Percentiles rank a stretch among this genome's conserved stretches.
Evolutionary conservation across 1,284 basidiomycete species (phyloP).

Genomic region (Quambalaria eucalypti): DNA sequence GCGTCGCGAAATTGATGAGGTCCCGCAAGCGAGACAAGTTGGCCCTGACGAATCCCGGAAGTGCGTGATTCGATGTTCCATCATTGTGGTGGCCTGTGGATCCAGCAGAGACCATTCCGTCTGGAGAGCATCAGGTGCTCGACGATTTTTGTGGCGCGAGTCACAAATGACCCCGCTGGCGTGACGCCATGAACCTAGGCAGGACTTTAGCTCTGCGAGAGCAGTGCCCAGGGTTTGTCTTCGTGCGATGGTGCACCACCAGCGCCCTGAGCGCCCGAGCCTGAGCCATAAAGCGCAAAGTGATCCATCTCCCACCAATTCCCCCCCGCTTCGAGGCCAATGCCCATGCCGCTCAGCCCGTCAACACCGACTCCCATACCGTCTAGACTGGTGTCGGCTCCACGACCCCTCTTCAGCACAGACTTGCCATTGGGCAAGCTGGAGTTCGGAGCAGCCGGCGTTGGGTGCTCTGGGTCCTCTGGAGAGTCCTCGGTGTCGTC

Average conservation of each 20-base stretch:
- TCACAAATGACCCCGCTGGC: no score
- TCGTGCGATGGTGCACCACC: neutral
- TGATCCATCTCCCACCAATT: constrained; percentile 30
- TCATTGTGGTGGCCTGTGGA: no score
- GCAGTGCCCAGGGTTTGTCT: neutral
- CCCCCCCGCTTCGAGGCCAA: constrained; percentile 16
- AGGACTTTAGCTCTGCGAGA: neutral
- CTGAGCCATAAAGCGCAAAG: constrained; percentile 8
- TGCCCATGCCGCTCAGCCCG: constrained; percentile 21
- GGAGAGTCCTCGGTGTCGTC: constrained; percentile 26
- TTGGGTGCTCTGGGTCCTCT: constrained; percentile 13
- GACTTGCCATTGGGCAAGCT: constrained; percentile 2
- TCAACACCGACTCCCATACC: constrained; percentile 20
- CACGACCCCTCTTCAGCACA: constrained; percentile 9
- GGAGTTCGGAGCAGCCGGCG: constrained; percentile 1
- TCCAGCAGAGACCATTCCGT: no score
- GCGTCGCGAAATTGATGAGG: no score
- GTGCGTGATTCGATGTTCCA: no score
- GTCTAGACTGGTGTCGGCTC: constrained; percentile 13
- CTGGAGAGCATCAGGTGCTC: no score
- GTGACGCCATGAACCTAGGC: no score
- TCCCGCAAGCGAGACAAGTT: no score
- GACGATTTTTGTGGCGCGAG: no score
- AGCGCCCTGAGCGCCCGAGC: no score
- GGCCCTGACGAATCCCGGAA: no score